Conservation (phyloP, 345 rosid species). For the Dovyalis caffra region DNA sequence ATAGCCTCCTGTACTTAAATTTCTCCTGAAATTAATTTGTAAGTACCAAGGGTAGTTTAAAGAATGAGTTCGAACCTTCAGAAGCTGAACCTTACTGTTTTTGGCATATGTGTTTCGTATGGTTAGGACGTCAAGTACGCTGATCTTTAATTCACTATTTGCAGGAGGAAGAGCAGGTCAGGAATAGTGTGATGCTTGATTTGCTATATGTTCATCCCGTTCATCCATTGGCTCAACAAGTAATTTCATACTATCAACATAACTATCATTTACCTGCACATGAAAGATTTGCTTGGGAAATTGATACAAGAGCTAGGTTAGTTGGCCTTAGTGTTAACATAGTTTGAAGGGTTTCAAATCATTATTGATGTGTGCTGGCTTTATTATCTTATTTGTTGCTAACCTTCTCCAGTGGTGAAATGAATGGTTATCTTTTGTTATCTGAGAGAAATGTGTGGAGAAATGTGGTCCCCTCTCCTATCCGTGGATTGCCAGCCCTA, state of each 20-base stretch:
- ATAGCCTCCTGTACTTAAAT: background rate
- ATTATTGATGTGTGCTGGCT: slow-evolving; percentile 18
- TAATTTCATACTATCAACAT: slow-evolving; percentile 40
- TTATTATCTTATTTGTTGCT: slow-evolving; percentile 20
- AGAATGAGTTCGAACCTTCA: background rate
- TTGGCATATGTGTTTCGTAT: background rate
- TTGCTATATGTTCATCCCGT: slow-evolving; percentile 63
- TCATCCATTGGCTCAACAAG: slow-evolving; percentile 63
- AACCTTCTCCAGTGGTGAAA: slow-evolving; percentile 67
- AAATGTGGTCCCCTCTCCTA: slow-evolving; percentile 52
- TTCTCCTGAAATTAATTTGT: background rate
- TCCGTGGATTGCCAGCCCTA: slow-evolving; percentile 62
- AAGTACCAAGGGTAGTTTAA: background rate
- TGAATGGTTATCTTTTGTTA: slow-evolving; percentile 86
- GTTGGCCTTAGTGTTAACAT: slow-evolving; percentile 14
- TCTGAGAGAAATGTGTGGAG: slow-evolving; percentile 55
- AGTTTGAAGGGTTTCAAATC: slow-evolving; percentile 5
- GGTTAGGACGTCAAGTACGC: slow-evolving; percentile 1
- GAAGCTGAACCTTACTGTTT: background rate
- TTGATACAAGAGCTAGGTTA: slow-evolving; percentile 69
- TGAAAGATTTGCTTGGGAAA: slow-evolving; percentile 43
- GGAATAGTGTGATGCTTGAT: slow-evolving; percentile 90
- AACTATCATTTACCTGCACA: slow-evolving; percentile 27
- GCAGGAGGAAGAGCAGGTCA: slow-evolving; percentile 75
- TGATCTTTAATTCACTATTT: slow-evolving; percentile 9